phyloP scores from a whole-genome alignment of 148 eudicot genomes.

The Beta vulgaris region DNA sequence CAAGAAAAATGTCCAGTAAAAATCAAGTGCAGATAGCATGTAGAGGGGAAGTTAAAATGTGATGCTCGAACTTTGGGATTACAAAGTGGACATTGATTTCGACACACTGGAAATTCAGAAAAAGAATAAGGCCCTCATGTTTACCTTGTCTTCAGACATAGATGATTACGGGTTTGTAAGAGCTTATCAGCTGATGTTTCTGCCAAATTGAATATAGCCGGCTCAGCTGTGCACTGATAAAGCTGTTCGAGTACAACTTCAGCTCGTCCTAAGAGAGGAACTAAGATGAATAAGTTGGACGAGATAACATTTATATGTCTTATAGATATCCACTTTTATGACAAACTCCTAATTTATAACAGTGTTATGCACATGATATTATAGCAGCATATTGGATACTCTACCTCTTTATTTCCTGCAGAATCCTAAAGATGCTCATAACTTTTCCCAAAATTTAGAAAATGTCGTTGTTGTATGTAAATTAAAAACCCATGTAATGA shows the following conservation, averaged over 20 bases:
- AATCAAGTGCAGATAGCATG: no score
- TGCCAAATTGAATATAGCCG: not conserved
- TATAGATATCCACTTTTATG: not conserved
- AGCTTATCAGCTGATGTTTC: not conserved
- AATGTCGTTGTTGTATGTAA: no score
- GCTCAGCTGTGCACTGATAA: not conserved
- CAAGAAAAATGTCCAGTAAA: no score
- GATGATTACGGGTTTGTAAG: not conserved
- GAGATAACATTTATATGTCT: not conserved
- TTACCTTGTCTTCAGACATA: slow-evolving; percentile 16
- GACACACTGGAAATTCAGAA: not conserved
- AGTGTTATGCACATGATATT: no score
- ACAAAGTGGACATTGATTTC: not conserved
- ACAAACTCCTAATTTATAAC: no score
- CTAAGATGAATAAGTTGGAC: not conserved
- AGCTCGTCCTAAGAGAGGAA: slow-evolving; percentile 6
- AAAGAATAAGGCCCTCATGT: not conserved
- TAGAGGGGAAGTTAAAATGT: not conserved
- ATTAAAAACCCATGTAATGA: no score
- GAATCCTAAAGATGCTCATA: no score
- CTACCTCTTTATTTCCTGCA: no score
- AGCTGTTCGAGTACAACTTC: slow-evolving; percentile 8
- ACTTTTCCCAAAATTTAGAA: no score
- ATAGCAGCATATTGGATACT: no score
- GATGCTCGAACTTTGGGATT: not conserved